A percentile compares a stretch with the other conserved stretches of the same genome.
These are phyloP conservation scores for Fagopyrum tataricum DNA, from an alignment of 148 eudicot species.

Conservation along the genomic window DNA sequence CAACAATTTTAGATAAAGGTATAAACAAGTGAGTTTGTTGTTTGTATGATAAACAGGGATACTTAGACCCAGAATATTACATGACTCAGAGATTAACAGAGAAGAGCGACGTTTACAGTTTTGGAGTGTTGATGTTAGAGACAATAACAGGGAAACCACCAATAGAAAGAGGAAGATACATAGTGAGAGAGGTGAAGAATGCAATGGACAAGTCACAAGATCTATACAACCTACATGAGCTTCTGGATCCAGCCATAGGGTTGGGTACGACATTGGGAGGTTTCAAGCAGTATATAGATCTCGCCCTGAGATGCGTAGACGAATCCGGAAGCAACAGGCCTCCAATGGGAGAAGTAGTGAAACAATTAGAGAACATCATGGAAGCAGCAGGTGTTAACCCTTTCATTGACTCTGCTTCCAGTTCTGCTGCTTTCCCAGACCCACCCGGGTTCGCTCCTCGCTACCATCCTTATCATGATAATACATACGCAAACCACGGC, in stretches of 20 bases:
- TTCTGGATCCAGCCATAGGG: conserved; percentile 14
- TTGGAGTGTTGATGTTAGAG: conserved; percentile 87
- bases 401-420: conserved; percentile 7
- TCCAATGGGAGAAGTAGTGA: conserved; percentile 72
- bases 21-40: neutral
- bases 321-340: conserved; percentile 73
- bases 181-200: conserved; percentile 59
- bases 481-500: neutral
- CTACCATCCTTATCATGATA: neutral
- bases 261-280: conserved; percentile 19
- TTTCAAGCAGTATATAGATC: conserved; percentile 44
- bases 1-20: neutral
- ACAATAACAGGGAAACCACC: conserved; percentile 70
- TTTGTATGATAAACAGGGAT: conserved; percentile 53
- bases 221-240: conserved; percentile 26
- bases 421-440: neutral
- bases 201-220: conserved; percentile 40
- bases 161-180: conserved; percentile 79
- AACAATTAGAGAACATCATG: conserved; percentile 37
- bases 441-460: neutral
- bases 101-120: conserved; percentile 91
- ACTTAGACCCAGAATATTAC: conserved; percentile 96
- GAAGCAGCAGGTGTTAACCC: conserved; percentile 8
- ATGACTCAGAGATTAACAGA: conserved; percentile 89
- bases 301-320: conserved; percentile 81